A percentile compares a stretch with the other conserved stretches of the same genome.
Conservation (phyloP, 768 basidiomycete genomes). For the Strobilomyces confusus region DNA sequence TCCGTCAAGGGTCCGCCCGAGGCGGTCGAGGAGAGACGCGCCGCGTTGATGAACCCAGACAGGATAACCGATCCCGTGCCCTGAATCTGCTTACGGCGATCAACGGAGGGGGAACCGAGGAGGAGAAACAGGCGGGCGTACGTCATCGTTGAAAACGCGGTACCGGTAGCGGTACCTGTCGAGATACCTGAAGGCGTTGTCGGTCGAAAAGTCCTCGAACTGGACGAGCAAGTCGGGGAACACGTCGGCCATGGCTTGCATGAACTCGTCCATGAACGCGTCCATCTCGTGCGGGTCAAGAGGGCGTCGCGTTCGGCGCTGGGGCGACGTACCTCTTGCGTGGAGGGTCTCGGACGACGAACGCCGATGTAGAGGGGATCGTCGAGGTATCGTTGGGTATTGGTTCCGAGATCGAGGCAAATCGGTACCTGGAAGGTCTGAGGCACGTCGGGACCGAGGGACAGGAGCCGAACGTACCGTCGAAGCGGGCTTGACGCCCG, state of each 20-base stretch:
- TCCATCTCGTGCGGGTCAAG: slow-evolving; percentile 47
- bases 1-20: slow-evolving; percentile 41
- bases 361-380: slow-evolving; percentile 78
- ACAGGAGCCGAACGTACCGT: slow-evolving; percentile 28
- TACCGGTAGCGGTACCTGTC: slow-evolving; percentile 56
- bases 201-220: slow-evolving; percentile 74
- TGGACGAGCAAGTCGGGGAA: slow-evolving; percentile 71
- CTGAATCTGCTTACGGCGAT: slow-evolving; percentile 43
- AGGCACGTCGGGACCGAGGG: not conserved
- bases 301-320: not conserved
- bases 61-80: slow-evolving; percentile 76
- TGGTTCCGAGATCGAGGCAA: slow-evolving; percentile 73
- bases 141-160: slow-evolving; percentile 71
- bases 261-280: slow-evolving; percentile 74
- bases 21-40: slow-evolving; percentile 50
- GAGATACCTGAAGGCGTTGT: slow-evolving; percentile 74
- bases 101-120: not conserved
- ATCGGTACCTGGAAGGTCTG: slow-evolving; percentile 46
- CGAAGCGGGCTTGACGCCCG: slow-evolving; percentile 54
- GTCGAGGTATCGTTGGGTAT: slow-evolving; percentile 58
- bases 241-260: slow-evolving; percentile 58
- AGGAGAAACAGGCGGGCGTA: slow-evolving; percentile 19
- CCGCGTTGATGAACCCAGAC: slow-evolving; percentile 72
- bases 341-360: slow-evolving; percentile 47
- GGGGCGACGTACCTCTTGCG: slow-evolving; percentile 35